Evolutionary conservation across 768 basidiomycete species (phyloP), one percentile per base, ranked within the genome.

Genomic region (Tulasnella sp.): DNA sequence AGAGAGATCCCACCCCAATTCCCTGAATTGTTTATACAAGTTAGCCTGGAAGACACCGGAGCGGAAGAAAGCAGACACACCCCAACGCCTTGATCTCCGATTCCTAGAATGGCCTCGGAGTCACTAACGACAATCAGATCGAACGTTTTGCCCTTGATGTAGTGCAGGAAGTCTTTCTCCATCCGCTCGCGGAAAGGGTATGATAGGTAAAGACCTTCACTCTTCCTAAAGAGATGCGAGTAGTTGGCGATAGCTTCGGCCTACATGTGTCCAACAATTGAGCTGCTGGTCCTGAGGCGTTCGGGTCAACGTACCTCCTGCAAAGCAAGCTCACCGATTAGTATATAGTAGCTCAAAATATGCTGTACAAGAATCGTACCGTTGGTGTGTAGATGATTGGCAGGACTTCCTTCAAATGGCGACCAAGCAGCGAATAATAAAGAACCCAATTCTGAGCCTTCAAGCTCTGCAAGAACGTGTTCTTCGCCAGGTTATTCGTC

Each of bases 41-140:
- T 35, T 9, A 65, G 39, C 11, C 1, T 36, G 1, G 63, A 22
- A 36, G 32, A 1, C 12, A 7, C 35, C n/a, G 5, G 1, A 2
- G 5, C 35, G 63, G 1, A 35, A 40, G 39, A 71, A 16, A 12
- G 4, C 22, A 2, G 29, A 52, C 69, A 6, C 77, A 73, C 88
- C 78, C 90, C 80, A 44, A 94, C 92, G 72, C 93, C 89, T 78
- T 87, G 87, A 76, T 88, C 87, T 63, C 88, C 88, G 72, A 89
- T 88, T 17, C 94, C 94, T 11, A 95, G 81, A 73, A 95, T 94
- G 0, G 91, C 90, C 76, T 94, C 92, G 4, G 89, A 87, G 78
- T 95, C 94, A 0, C 91, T 90, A 70, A 89, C 89, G 32, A 95
- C 91, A 67, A 95, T 83, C 29, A 95, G 82, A 74, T 94, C 89